Conservation (phyloP, 108 stramenopile genomes). For the Parmales sp. region DNA sequence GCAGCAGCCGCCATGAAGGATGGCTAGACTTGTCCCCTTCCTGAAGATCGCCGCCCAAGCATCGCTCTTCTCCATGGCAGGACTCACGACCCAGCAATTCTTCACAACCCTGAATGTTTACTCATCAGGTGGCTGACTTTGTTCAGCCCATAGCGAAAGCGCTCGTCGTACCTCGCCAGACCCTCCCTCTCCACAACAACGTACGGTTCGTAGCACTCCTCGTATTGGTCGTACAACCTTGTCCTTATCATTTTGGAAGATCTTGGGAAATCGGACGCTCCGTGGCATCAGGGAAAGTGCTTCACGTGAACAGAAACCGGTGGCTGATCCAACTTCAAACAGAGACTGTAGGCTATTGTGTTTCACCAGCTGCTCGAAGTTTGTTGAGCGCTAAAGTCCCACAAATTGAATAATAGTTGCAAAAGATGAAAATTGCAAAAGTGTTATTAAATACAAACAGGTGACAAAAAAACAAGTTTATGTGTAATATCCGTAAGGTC, state of each 20-base stretch:
- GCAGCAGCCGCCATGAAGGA: no score
- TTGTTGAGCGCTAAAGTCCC: no score
- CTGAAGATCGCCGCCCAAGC: neutral
- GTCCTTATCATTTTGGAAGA: neutral
- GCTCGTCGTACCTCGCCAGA: neutral
- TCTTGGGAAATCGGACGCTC: neutral
- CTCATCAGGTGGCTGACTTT: no score
- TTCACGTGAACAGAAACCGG: neutral
- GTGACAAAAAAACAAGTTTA: no score
- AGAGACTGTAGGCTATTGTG: no score
- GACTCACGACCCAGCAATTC: neutral
- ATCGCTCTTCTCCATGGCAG: neutral
- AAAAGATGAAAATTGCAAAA: no score
- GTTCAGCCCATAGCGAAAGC: neutral
- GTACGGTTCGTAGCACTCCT: conserved; percentile 10
- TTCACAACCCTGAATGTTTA: neutral
- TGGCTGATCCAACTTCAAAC: no score
- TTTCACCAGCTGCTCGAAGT: no score
- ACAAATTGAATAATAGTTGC: no score
- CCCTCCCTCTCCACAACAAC: neutral
- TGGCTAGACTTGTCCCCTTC: no score
- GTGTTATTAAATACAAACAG: no score
- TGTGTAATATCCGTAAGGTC: no score
- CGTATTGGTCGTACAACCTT: neutral
- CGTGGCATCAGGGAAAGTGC: conserved; percentile 3